A percentile compares a stretch with the other conserved stretches of the same genome.
Conservation (phyloP, 441 rosid genomes). For the Gossypium lobatum region DNA sequence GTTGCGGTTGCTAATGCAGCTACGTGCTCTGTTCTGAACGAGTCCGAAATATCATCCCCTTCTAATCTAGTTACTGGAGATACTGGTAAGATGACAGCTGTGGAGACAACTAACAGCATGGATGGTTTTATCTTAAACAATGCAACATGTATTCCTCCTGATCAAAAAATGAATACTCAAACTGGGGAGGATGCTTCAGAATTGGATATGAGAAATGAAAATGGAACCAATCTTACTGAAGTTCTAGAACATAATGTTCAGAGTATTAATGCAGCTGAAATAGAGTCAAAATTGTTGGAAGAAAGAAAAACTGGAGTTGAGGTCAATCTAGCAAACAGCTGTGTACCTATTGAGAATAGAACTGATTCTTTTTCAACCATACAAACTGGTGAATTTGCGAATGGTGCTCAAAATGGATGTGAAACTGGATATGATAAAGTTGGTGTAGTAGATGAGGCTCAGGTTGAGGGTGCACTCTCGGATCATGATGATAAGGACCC, state of each 20-base stretch:
- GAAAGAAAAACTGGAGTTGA: constrained; percentile 41
- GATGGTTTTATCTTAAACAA: constrained; percentile 30
- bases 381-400: constrained; percentile 32
- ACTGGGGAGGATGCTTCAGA: constrained; percentile 24
- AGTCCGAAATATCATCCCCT: constrained; percentile 16
- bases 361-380: constrained; percentile 24
- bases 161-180: constrained; percentile 25
- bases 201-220: constrained; percentile 30
- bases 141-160: constrained; percentile 25
- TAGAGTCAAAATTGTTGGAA: constrained; percentile 35
- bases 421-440: constrained; percentile 22
- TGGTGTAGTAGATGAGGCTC: constrained; percentile 28
- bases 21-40: constrained; percentile 22
- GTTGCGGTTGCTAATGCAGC: constrained; percentile 34
- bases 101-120: constrained; percentile 21
- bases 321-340: constrained; percentile 20
- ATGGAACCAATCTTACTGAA: constrained; percentile 29
- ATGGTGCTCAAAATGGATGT: constrained; percentile 32
- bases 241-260: constrained; percentile 27
- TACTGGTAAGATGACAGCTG: constrained; percentile 25
- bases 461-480: constrained; percentile 23
- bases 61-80: constrained; percentile 20
- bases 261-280: constrained; percentile 29
- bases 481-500: constrained; percentile 32
- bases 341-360: constrained; percentile 23